Percentiles rank a stretch among this genome's conserved stretches.
Evolutionary conservation across 148 eudicot genomes (phyloP).

Genomic region (Rhododendron ovatum): DNA sequence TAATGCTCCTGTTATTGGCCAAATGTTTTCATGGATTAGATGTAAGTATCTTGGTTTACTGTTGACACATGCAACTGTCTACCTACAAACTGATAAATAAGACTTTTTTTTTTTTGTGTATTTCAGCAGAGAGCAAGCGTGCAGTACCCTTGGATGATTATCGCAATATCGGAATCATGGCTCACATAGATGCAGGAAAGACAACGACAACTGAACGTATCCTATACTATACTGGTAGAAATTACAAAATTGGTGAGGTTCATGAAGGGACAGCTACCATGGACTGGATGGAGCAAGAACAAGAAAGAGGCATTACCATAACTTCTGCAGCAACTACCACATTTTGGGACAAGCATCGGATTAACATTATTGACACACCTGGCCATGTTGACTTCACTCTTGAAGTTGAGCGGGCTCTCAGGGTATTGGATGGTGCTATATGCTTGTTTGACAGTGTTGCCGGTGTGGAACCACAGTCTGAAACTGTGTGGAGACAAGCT

Average conservation of each 20-base stretch:
- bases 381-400: slow-evolving; percentile 99
- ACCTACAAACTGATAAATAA: slow-evolving; percentile 2
- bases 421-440: slow-evolving; percentile 96
- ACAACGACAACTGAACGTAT: slow-evolving; percentile 95
- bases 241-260: slow-evolving; percentile 97
- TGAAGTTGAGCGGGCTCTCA: slow-evolving; percentile 97
- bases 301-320: slow-evolving; percentile 97
- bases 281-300: slow-evolving; percentile 99
- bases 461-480: slow-evolving; percentile 98
- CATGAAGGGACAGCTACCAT: slow-evolving; percentile 99
- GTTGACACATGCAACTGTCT: background rate
- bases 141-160: slow-evolving; percentile 69
- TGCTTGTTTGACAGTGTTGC: slow-evolving; percentile 99
- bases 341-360: slow-evolving; percentile 87
- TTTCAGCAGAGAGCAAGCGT: slow-evolving; percentile 55
- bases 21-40: background rate
- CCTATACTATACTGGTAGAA: slow-evolving; percentile 88
- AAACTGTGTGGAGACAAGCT: slow-evolving; percentile 99
- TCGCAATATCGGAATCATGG: slow-evolving; percentile 98
- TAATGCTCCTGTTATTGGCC: background rate
- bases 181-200: slow-evolving; percentile 99
- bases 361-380: slow-evolving; percentile 99
- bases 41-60: background rate
- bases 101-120: background rate
- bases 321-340: slow-evolving; percentile 99